Evolutionary conservation across 768 basidiomycete species (phyloP), one percentile per base, ranked within the genome.

Genomic region (Psilocybe tampanensis): DNA sequence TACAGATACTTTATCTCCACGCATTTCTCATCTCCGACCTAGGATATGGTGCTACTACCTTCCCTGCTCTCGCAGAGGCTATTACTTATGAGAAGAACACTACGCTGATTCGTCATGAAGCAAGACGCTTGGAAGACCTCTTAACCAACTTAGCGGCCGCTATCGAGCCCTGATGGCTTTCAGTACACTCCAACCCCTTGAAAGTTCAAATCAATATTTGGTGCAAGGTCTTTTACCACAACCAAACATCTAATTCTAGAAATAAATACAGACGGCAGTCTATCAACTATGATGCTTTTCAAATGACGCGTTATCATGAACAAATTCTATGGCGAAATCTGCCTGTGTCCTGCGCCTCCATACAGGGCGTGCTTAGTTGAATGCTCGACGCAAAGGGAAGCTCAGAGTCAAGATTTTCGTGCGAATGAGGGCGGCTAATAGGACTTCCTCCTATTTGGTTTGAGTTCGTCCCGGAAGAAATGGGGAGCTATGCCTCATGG

Each of bases 11-110:
- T 13, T 12, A 39, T 33, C 7, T 21, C 9, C 8, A 8, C 29
- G 19, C n/a, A 9, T 23, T 23, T 13, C 19, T 39, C 3, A 23
- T 42, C 19, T 7, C 7, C 2, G 9, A 11, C 50, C 13, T 42
- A 90, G 89, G 90, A 4, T 92, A 92, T 64, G 92, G 92, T 6
- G 90, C 92, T 2, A 94, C 92, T 0, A 92, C 92, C 0, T 77
- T 95, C 58, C 94, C 92, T 1, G 91, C 80, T 15, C 73, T 95
- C 24, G 88, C 86, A 0, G 93, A 95, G 67, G 82, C 92, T 0
- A 80, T 95, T 62, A 78, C 83, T 21, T 78, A 85, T 36, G 90
- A 94, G 52, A 76, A 83, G 64, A 86, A 91, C 64, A 70, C 72
- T 12, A 85, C 82, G 0, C 68, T 86, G 60, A 87, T 86, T 1